These are phyloP conservation scores for Rosa multiflora DNA, from an alignment of 306 rosid genomes.

Conservation along the genomic window DNA sequence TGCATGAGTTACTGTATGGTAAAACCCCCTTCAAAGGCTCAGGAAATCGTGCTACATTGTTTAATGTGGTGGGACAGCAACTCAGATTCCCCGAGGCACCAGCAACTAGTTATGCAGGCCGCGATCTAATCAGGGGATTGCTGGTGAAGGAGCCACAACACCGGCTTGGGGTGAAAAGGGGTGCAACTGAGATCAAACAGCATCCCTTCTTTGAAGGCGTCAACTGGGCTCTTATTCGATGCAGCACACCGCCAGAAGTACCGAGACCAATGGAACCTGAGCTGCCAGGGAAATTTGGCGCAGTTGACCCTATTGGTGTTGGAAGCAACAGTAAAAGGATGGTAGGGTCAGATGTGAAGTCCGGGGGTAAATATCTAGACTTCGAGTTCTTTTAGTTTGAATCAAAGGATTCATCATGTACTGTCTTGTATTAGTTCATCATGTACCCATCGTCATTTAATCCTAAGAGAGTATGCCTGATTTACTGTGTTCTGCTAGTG, in stretches of 20 bases:
- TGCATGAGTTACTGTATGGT: constrained; percentile 91
- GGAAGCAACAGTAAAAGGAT: constrained; percentile 74
- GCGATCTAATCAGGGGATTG: constrained; percentile 78
- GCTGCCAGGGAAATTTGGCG: constrained; percentile 53
- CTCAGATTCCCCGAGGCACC: constrained; percentile 80
- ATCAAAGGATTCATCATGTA: constrained; percentile 31
- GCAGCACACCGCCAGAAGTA: constrained; percentile 92
- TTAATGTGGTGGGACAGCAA: constrained; percentile 94
- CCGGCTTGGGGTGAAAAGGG: constrained; percentile 89
- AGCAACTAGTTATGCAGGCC: constrained; percentile 72
- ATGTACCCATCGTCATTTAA: constrained; percentile 31
- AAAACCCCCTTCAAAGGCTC: constrained; percentile 97
- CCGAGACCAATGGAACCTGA: constrained; percentile 79
- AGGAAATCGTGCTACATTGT: constrained; percentile 90
- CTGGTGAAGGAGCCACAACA: constrained; percentile 89
- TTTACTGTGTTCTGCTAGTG: constrained; percentile 32
- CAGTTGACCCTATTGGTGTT: constrained; percentile 48
- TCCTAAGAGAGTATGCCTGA: constrained; percentile 34
- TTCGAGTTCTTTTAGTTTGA: constrained; percentile 86
- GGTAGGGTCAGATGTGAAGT: constrained; percentile 60
- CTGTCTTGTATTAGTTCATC: constrained; percentile 32
- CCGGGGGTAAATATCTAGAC: constrained; percentile 93
- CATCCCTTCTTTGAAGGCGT: constrained; percentile 94
- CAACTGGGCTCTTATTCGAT: constrained; percentile 91
- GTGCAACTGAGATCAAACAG: constrained; percentile 91